phyloP scores from a whole-genome alignment of 225 moss, liverwort and hornwort genomes.

The Sphagnum contortum region DNA sequence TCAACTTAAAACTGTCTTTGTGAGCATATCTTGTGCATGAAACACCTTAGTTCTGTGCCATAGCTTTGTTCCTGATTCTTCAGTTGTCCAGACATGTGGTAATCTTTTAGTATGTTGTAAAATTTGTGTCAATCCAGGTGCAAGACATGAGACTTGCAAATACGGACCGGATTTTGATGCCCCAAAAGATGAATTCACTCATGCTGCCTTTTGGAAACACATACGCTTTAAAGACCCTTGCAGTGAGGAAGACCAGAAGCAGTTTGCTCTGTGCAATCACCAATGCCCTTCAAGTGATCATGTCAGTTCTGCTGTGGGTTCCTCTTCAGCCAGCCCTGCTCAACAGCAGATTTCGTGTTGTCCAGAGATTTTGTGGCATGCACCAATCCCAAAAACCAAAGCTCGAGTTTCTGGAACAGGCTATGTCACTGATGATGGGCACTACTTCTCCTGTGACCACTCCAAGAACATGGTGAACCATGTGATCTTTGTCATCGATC shows the following conservation, averaged over 20 bases:
- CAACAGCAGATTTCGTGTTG: conserved; percentile 10
- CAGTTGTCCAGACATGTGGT: too few relatives aligned
- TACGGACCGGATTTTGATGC: conserved; percentile 24
- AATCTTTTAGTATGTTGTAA: too few relatives aligned
- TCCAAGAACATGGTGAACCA: conserved; percentile 15
- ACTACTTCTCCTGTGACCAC: conserved; percentile 31
- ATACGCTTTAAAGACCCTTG: conserved; percentile 25
- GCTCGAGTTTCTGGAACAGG: conserved; percentile 8
- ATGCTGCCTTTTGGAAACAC: conserved; percentile 24
- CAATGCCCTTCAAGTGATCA: conserved; percentile 14
- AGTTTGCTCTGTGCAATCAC: conserved; percentile 19
- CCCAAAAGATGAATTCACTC: conserved; percentile 31
- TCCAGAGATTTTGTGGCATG: conserved; percentile 22
- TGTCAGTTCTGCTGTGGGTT: neutral
- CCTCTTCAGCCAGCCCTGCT: neutral
- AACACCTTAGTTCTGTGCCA: too few relatives aligned
- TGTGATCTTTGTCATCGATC: conserved; percentile 35
- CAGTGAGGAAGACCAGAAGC: conserved; percentile 12
- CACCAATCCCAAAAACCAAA: neutral
- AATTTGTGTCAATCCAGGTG: conserved; percentile 4
- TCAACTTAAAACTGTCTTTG: too few relatives aligned
- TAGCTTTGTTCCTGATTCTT: too few relatives aligned
- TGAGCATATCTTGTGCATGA: too few relatives aligned
- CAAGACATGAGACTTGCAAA: conserved; percentile 25
- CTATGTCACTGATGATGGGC: conserved; percentile 26